Base-by-base conservation (phyloP, 768 basidiomycete species). In the Suillus spraguei region DNA sequence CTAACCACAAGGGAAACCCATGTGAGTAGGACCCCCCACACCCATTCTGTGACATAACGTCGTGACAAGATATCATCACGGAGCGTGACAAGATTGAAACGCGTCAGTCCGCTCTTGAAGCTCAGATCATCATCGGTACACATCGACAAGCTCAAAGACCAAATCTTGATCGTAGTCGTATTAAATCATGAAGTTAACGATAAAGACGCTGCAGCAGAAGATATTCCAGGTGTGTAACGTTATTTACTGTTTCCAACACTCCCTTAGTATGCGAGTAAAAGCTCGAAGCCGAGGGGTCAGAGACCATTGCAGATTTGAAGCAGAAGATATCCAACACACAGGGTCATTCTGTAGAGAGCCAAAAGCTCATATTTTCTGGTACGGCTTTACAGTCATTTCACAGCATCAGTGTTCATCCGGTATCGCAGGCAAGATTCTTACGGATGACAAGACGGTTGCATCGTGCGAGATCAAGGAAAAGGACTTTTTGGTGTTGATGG, bases 401-500 rank as follows among this genome's bases (percentile, higher is more conserved):
- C 44, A 56, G 62, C 64, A 61, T 47, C 49, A 22, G 44, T 60
- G 38, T 47, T 64, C 63, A 65, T 58, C 41, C 28, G 24, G 46
- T 36, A 38, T 59, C 66, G 32, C 73, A 97, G 97, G 97, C 61
- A 96, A 97, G 82, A 90, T 99, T 54, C 83, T 99, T 24, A 73
- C 86, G 11, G 95, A 99, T 75, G 86, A 87, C 63, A 96, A 95
- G 81, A 91, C 90, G 2, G 85, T 99, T 41, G 91, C 85, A 69
- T 90, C 91, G 53, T 92, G 90, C 71, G 87, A 90, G 60, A 92
- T 99, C 82, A 96, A 97, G 80, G 97, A 99, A 78, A 99, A 97
- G 81, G 97, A 97, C 76, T 99, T 99, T 80, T 80, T 99, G 64
- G 97, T 99, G n/a, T 87, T 99, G 49, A 99, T 99, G 97, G 93